A percentile compares a stretch with the other conserved stretches of the same genome.
Conservation (phyloP, 1,139 yeast species). For the Groenewaldozyma sp. region DNA sequence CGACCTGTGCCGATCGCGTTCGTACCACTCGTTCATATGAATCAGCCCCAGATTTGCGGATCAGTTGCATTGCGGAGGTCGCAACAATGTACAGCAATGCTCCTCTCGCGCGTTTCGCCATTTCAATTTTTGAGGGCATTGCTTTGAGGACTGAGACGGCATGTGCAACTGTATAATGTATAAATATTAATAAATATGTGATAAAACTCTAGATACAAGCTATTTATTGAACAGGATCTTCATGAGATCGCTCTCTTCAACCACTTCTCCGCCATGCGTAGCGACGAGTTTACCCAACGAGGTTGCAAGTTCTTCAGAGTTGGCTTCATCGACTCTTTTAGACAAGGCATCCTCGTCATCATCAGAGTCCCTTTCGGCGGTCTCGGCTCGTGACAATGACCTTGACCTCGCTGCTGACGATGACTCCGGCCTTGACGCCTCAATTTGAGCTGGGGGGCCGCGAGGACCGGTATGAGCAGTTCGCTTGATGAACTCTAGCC, state of each 20-base stretch:
- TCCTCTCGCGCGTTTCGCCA: no score
- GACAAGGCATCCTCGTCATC: not conserved
- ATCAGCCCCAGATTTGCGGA: no score
- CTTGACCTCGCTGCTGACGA: no score
- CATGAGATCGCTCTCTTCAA: not conserved
- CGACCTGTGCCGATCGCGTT: no score
- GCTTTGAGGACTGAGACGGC: no score
- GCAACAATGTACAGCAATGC: no score
- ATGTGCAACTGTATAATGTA: no score
- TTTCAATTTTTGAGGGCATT: no score
- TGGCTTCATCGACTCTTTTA: slow-evolving; percentile 1
- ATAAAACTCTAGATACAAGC: not conserved
- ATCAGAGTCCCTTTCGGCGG: no score
- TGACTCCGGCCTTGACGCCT: not conserved
- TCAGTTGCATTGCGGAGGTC: no score
- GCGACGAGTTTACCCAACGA: not conserved
- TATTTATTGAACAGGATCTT: not conserved
- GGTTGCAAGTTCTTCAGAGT: not conserved
- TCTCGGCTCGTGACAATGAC: not conserved
- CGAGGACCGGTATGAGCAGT: not conserved
- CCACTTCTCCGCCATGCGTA: slow-evolving; percentile 1
- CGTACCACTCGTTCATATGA: no score
- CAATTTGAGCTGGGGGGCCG: not conserved
- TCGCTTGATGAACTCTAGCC: slow-evolving; percentile 17
- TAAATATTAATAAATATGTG: no score